Evolutionary conservation across 2,329 filamentous ascomycete genomes (phyloP).

Genomic region (Zymoseptoria crescenta): DNA sequence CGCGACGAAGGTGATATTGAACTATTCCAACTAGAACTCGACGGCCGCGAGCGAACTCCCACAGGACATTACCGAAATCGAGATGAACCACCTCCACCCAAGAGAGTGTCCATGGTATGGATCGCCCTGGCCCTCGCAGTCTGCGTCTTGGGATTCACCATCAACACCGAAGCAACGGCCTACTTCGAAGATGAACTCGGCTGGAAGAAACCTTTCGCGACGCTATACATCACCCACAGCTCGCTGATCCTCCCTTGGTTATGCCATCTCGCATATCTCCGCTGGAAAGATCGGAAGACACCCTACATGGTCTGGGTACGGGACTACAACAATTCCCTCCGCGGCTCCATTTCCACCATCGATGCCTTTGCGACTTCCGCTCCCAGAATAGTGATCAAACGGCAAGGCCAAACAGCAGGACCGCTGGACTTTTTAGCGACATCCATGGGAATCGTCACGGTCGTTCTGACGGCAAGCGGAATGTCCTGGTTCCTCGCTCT

Average conservation of each 20-base stretch:
- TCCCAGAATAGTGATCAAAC: conserved; percentile 19
- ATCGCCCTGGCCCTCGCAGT: conserved; percentile 20
- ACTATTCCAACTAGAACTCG: conserved; percentile 9
- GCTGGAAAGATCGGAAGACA: conserved; percentile 15
- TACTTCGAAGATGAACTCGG: conserved; percentile 28
- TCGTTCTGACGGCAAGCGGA: conserved; percentile 25
- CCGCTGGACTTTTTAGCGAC: conserved; percentile 26
- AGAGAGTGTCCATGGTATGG: conserved; percentile 11
- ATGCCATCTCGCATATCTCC: conserved; percentile 20
- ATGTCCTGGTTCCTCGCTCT: conserved; percentile 27
- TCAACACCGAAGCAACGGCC: conserved; percentile 29
- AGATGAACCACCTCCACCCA: conserved; percentile 6
- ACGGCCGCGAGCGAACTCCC: conserved; percentile 16
- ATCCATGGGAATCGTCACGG: conserved; percentile 24
- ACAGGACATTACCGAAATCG: conserved; percentile 11
- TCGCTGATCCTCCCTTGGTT: conserved; percentile 27
- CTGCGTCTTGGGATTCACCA: conserved; percentile 25
- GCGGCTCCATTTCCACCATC: conserved; percentile 22
- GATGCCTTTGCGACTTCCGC: conserved; percentile 24
- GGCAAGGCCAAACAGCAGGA: conserved; percentile 18
- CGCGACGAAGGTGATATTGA: conserved; percentile 13
- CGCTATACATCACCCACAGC: conserved; percentile 28
- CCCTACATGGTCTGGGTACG: conserved; percentile 23
- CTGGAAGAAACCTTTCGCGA: conserved; percentile 29
- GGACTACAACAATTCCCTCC: conserved; percentile 26